Evolutionary conservation across 805 yeast genomes (phyloP), one percentile per base, ranked within the genome.

Genomic region (Starmerella ratchasimensis): DNA sequence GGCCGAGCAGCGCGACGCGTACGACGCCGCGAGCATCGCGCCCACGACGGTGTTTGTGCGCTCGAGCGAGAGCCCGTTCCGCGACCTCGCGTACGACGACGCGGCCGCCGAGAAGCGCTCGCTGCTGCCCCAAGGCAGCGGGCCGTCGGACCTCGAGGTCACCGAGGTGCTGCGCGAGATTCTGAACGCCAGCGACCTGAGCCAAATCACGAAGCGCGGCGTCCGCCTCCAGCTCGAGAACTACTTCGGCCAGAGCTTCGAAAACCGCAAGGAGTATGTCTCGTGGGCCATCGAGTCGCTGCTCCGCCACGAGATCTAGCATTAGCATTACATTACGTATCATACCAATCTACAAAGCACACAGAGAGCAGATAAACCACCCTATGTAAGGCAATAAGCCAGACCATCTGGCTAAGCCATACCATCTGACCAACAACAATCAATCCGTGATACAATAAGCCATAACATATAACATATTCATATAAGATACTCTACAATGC

Each of bases 211-310:
- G 6, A 62, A 61, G 53, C 55, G 61, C 43, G 46, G 52, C 13
- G 50, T 62, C 17, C 44, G 67, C 8, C 34, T 45, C 20, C 57
- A 58, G 37, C 51, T 62, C 24, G 65, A 62, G 44, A 44, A 47
- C 31, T 46, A 49, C 36, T 62, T 59, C 41, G 61, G 60, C 15
- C 45, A 52, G 36, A 54, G 52, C 38, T 48, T 62, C 30, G 37
- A 43, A 8, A 31, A 55, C 30, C 55, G 60, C 45, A 45, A 56
- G 23, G 64, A 58, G 37, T 62, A 60, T 46, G 58, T 62, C 28
- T 59, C 62, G 30, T 53, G 59, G 41, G 60, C 59, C 9, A 54
- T 54, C 3, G 65, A 62, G 43, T 64, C 65, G 2, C 45, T 62
- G 20, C 43, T 62, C 23, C 49, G 58, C n/a, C 64, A 64, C 2